Percentiles rank a stretch among this genome's conserved stretches.
phyloP scores from a whole-genome alignment of 129 eudicot species.

The Artemisia annua region DNA sequence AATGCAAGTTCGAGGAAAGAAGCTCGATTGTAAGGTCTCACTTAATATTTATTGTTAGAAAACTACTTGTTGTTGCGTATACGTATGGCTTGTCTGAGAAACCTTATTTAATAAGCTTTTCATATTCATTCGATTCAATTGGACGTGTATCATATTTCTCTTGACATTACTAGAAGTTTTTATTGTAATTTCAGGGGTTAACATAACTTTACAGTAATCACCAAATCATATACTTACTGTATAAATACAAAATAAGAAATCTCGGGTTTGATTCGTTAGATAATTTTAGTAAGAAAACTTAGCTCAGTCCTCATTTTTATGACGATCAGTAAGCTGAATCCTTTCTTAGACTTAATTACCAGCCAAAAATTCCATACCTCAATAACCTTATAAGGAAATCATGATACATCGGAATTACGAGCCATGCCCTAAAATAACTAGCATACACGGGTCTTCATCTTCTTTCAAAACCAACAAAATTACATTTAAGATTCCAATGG shows the following conservation, averaged over 20 bases:
- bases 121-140: background rate
- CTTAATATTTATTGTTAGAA: constrained; percentile 14
- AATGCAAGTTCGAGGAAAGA: constrained; percentile 24
- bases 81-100: constrained; percentile 3
- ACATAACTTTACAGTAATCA: background rate
- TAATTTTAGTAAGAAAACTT: too few relatives aligned
- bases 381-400: background rate
- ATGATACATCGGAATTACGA: too few relatives aligned
- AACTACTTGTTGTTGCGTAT: background rate
- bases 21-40: background rate
- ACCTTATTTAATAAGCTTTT: background rate
- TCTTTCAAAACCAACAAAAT: background rate
- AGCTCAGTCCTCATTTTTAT: too few relatives aligned
- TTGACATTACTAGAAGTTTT: background rate
- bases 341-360: too few relatives aligned
- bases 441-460: background rate
- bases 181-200: background rate
- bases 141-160: background rate
- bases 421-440: background rate
- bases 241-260: background rate
- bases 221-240: background rate
- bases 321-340: too few relatives aligned
- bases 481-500: background rate
- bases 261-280: background rate
- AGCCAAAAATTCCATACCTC: background rate